phyloP scores from a whole-genome alignment of 805 yeast species.

The Millerago galiae region DNA sequence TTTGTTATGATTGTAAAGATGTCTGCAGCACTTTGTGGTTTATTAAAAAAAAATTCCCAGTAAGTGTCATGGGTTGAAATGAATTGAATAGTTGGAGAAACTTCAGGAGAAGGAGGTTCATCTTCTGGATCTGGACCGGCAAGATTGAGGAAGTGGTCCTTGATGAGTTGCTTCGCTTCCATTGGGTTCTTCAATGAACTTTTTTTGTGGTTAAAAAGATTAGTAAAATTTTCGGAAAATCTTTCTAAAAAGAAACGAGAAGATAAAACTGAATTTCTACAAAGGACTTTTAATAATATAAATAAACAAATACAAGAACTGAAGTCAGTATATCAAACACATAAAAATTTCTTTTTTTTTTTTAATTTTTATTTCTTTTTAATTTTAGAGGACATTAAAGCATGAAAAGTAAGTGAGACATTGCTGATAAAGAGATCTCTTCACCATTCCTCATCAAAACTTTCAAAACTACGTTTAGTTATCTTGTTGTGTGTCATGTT shows the following conservation, averaged over 20 bases:
- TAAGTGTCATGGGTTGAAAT: constrained; percentile 25
- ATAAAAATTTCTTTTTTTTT: neutral
- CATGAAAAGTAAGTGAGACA: neutral
- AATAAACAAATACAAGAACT: neutral
- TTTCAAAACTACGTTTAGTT: constrained; percentile 22
- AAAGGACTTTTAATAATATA: neutral
- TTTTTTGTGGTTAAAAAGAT: neutral
- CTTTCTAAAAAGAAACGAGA: neutral
- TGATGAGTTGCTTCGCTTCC: neutral
- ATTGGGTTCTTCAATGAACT: neutral
- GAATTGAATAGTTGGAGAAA: neutral
- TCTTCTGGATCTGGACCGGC: neutral
- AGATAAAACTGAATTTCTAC: neutral
- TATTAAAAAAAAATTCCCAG: constrained; percentile 43
- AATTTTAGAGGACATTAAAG: too few relatives aligned
- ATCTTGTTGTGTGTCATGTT: constrained; percentile 16
- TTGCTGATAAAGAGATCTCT: neutral
- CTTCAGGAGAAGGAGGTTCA: neutral
- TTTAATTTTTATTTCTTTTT: too few relatives aligned
- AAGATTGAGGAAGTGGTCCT: neutral
- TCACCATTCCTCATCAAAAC: constrained; percentile 23
- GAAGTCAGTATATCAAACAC: neutral
- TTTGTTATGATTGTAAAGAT: constrained; percentile 51
- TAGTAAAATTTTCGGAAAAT: neutral
- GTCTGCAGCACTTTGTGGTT: constrained; percentile 48